Percentiles rank a stretch among this genome's conserved stretches.
Conservation (phyloP, 208 protist genomes). For the Acanthamoeba royreba region DNA sequence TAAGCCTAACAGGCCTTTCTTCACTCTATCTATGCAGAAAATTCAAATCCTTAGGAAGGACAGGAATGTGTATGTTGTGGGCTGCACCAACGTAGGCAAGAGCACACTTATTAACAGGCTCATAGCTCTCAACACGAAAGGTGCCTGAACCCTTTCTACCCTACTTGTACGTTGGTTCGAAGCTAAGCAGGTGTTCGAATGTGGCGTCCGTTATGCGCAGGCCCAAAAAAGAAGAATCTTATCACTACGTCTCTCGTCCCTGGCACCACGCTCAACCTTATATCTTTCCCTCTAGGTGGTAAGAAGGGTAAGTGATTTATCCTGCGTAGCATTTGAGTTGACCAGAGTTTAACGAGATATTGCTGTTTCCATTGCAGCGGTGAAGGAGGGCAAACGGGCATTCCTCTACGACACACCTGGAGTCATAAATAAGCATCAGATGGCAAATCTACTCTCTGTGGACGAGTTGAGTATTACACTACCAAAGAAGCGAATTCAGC, state of each 20-base stretch:
- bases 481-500: constrained; percentile 46
- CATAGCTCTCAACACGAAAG: constrained; percentile 34
- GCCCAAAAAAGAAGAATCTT: not conserved
- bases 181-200: too few relatives aligned
- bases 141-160: not conserved
- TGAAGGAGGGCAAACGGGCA: not conserved
- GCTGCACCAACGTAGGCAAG: constrained; percentile 65
- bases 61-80: constrained; percentile 58
- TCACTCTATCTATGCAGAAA: too few relatives aligned
- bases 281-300: constrained; percentile 53
- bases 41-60: constrained; percentile 45
- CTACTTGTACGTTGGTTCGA: not conserved
- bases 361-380: not conserved
- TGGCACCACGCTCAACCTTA: constrained; percentile 63
- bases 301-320: constrained; percentile 16
- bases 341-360: too few relatives aligned
- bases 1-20: too few relatives aligned
- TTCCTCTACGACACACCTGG: constrained; percentile 63
- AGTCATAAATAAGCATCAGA: constrained; percentile 56
- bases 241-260: constrained; percentile 58
- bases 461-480: constrained; percentile 47
- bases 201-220: not conserved
- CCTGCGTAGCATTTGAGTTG: too few relatives aligned
- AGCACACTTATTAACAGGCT: constrained; percentile 60
- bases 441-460: constrained; percentile 43